Percentiles rank a stretch among this genome's conserved stretches.
These are phyloP conservation scores for Sphagnum fallax DNA, from an alignment of 228 moss, liverwort and hornwort species.

Conservation along the genomic window DNA sequence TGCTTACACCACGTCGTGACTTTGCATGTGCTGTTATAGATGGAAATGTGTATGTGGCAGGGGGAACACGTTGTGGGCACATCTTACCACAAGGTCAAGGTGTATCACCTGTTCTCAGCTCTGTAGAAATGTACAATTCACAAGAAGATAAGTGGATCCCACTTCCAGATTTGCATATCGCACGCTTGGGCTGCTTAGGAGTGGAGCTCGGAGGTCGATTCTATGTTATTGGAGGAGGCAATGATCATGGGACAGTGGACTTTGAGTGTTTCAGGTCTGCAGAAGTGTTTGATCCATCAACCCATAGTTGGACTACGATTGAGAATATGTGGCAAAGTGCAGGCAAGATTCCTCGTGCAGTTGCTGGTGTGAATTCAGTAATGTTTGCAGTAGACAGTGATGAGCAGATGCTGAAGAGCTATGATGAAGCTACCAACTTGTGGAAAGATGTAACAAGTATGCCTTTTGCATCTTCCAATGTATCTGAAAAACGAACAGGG, in stretches of 20 bases:
- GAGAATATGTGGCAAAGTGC: slow-evolving; percentile 27
- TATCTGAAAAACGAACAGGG: slow-evolving; percentile 2
- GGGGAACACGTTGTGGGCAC: slow-evolving; percentile 11
- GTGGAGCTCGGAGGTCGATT: slow-evolving; percentile 13
- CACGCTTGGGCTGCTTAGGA: slow-evolving; percentile 21
- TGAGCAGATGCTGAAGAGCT: slow-evolving; percentile 19
- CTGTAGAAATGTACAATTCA: slow-evolving; percentile 17
- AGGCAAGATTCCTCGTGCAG: slow-evolving; percentile 22
- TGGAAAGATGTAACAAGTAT: slow-evolving; percentile 20
- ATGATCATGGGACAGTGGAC: slow-evolving; percentile 14
- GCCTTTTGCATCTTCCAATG: slow-evolving; percentile 6
- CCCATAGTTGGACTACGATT: slow-evolving; percentile 12
- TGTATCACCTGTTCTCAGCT: slow-evolving; percentile 3
- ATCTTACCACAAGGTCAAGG: slow-evolving; percentile 17
- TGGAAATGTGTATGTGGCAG: slow-evolving; percentile 19
- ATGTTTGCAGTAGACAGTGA: slow-evolving; percentile 26
- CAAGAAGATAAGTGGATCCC: slow-evolving; percentile 12
- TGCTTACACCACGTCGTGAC: slow-evolving; percentile 18
- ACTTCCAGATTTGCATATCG: slow-evolving; percentile 11
- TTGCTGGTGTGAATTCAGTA: slow-evolving; percentile 8
- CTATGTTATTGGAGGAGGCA: slow-evolving; percentile 26
- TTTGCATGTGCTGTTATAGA: slow-evolving; percentile 26
- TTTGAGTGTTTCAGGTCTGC: slow-evolving; percentile 23
- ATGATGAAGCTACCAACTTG: slow-evolving; percentile 10
- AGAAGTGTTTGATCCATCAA: slow-evolving; percentile 17